Evolutionary conservation across 495 filamentous ascomycete species (phyloP).

Genomic region (Penicillium coffeae): DNA sequence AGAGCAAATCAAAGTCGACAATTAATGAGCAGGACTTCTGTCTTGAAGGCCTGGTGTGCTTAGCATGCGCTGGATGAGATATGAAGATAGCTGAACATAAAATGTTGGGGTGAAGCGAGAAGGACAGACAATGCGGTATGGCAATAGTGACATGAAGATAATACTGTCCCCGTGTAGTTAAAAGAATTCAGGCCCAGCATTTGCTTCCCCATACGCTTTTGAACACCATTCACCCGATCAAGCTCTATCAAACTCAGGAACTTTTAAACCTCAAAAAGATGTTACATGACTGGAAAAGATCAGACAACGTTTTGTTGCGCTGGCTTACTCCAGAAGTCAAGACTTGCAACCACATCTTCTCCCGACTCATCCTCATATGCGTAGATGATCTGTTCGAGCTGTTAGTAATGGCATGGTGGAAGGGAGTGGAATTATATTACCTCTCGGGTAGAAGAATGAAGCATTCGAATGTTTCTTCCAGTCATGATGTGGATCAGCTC

Average conservation of each 20-base stretch:
- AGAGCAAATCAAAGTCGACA: neutral
- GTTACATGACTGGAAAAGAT: neutral
- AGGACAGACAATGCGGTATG: too few species aligned
- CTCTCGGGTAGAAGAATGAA: constrained; percentile 94
- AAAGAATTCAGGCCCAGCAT: neutral
- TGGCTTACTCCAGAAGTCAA: constrained; percentile 89
- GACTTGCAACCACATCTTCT: constrained; percentile 87
- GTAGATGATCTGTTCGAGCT: constrained; percentile 80
- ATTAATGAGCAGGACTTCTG: neutral
- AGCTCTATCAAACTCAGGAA: too few species aligned
- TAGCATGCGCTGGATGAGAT: neutral
- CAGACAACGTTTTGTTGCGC: constrained; percentile 16
- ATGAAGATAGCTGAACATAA: neutral
- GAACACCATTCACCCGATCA: too few species aligned
- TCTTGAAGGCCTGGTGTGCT: neutral
- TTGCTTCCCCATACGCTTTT: neutral
- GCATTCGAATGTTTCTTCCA: constrained; percentile 91
- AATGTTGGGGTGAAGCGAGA: too few species aligned
- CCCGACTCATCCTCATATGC: constrained; percentile 94
- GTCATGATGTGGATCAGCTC: constrained; percentile 90
- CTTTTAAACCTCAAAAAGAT: neutral
- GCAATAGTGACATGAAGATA: too few species aligned
- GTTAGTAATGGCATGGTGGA: too few species aligned
- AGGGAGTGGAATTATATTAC: constrained; percentile 58
- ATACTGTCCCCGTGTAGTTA: neutral